Evolutionary conservation across 2,329 filamentous ascomycete species (phyloP).

Genomic region (Aspergillus caelatus): DNA sequence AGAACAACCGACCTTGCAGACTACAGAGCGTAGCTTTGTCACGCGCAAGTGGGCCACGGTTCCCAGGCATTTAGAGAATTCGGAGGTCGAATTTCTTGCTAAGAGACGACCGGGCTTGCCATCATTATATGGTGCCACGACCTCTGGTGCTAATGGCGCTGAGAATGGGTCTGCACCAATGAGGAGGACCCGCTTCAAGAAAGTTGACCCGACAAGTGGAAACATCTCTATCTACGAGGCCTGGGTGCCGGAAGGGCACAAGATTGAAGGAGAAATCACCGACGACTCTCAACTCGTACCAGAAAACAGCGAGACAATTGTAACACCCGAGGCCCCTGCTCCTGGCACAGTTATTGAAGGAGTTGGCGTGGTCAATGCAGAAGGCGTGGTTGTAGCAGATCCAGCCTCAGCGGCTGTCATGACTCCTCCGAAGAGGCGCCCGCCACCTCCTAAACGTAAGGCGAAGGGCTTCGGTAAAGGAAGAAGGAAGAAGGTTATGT

Average conservation of each 20-base stretch:
- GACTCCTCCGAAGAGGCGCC: conserved; percentile 62
- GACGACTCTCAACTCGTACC: conserved; percentile 53
- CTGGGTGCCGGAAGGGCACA: conserved; percentile 76
- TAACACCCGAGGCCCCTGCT: conserved; percentile 49
- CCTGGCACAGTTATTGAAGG: conserved; percentile 64
- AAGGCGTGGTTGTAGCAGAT: conserved; percentile 60
- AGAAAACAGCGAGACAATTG: conserved; percentile 40
- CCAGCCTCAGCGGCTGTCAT: conserved; percentile 47
- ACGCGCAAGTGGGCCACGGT: conserved; percentile 62
- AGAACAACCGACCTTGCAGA: conserved; percentile 29
- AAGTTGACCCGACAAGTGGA: conserved; percentile 72
- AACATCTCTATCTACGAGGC: conserved; percentile 85
- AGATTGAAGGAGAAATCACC: conserved; percentile 79
- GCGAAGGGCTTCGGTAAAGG: conserved; percentile 77
- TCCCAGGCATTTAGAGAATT: conserved; percentile 58
- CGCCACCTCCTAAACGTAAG: conserved; percentile 79
- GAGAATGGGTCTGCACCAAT: conserved; percentile 55
- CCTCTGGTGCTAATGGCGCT: conserved; percentile 29
- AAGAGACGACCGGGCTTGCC: conserved; percentile 63
- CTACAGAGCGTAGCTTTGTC: conserved; percentile 54
- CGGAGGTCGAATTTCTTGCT: conserved; percentile 65
- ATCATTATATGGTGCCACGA: conserved; percentile 49
- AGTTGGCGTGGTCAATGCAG: conserved; percentile 61
- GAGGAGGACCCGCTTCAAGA: conserved; percentile 78
- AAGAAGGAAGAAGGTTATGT: conserved; percentile 71